Evolutionary conservation across 78 protist species (phyloP).

Genomic region (Cavenderia fasciculata): DNA sequence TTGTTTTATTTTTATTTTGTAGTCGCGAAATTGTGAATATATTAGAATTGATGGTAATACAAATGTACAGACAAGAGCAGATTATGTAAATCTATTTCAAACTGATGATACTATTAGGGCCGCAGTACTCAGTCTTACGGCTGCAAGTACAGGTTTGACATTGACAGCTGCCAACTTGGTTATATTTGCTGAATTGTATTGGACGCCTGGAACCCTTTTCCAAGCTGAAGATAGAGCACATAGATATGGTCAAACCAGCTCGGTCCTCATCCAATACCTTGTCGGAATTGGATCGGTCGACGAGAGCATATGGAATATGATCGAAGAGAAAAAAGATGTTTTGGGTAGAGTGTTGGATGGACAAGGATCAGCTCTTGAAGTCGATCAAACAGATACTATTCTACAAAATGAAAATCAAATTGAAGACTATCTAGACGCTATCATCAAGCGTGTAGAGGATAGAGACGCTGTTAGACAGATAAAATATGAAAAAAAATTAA

Average conservation of each 20-base stretch:
- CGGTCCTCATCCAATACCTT: slow-evolving; percentile 67
- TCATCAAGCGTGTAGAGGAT: slow-evolving; percentile 3
- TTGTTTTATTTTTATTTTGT: neutral
- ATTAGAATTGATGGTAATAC: slow-evolving; percentile 78
- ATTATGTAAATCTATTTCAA: slow-evolving; percentile 57
- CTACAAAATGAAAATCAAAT: neutral
- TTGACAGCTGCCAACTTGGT: slow-evolving; percentile 85
- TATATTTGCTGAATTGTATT: slow-evolving; percentile 92
- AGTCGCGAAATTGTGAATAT: neutral
- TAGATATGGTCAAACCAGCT: slow-evolving; percentile 65
- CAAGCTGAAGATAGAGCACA: slow-evolving; percentile 87
- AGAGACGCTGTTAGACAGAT: neutral
- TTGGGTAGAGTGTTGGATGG: slow-evolving; percentile 71
- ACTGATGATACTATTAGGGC: slow-evolving; percentile 21
- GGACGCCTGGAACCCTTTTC: slow-evolving; percentile 91
- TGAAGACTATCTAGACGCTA: neutral
- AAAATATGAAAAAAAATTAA: slow-evolving; percentile 26
- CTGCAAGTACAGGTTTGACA: slow-evolving; percentile 92
- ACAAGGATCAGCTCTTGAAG: slow-evolving; percentile 7
- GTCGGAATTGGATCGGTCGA: slow-evolving; percentile 65
- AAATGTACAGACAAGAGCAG: slow-evolving; percentile 13
- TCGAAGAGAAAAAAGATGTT: slow-evolving; percentile 27
- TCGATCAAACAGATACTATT: neutral
- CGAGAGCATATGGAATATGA: slow-evolving; percentile 64
- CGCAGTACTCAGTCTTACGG: slow-evolving; percentile 90